A percentile compares a stretch with the other conserved stretches of the same genome.
Evolutionary conservation across 495 filamentous ascomycete species (phyloP).

Genomic region (Geopyxis carbonaria): DNA sequence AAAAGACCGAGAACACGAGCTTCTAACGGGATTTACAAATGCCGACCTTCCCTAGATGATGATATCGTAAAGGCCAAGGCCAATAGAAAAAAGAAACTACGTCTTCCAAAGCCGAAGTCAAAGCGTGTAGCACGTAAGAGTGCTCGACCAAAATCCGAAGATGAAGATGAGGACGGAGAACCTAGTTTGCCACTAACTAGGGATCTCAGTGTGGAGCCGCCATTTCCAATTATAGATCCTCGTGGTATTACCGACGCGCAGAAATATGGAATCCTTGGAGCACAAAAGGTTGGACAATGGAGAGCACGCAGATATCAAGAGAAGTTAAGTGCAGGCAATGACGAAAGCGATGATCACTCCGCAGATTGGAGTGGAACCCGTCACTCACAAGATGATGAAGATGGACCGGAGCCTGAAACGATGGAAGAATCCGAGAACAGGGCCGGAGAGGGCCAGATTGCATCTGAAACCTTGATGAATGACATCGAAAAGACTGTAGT

Average conservation of each 20-base stretch:
- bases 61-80: background rate
- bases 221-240: background rate
- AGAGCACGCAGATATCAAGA: background rate
- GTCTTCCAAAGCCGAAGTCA: background rate
- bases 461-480: background rate
- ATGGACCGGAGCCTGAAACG: background rate
- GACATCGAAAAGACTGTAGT: background rate
- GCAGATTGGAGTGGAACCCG: too few species aligned
- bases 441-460: too few species aligned
- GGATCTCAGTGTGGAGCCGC: background rate
- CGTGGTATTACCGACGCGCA: background rate
- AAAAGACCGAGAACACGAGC: too few species aligned
- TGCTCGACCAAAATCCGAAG: background rate
- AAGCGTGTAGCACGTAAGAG: background rate
- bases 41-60: background rate
- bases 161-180: background rate
- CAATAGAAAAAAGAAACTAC: background rate
- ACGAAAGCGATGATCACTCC: too few species aligned
- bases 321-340: background rate
- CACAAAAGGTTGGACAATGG: background rate
- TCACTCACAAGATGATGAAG: background rate
- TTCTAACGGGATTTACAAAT: background rate
- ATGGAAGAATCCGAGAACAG: background rate
- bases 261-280: conserved; percentile 1
- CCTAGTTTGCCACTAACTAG: background rate